phyloP scores from a whole-genome alignment of 2,329 filamentous ascomycete genomes.

The Fonsecaea monophora region DNA sequence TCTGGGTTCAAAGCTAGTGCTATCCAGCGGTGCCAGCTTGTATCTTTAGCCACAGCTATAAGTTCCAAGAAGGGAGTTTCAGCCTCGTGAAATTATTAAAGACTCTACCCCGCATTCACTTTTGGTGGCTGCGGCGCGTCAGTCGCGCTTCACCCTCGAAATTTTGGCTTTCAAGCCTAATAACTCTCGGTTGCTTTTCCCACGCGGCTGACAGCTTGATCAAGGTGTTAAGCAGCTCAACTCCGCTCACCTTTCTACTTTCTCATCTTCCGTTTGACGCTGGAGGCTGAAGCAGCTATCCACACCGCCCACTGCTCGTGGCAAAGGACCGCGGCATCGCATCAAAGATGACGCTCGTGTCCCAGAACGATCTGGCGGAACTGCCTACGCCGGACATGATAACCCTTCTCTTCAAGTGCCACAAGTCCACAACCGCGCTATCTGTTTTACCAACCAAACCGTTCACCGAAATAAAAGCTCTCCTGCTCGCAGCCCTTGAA shows the following conservation, averaged over 20 bases:
- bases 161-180: neutral
- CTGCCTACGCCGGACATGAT: conserved; percentile 56
- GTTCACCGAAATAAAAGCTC: conserved; percentile 58
- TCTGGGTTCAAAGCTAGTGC: too few relatives aligned
- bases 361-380: conserved; percentile 25
- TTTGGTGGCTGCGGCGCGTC: conserved; percentile 12
- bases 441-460: conserved; percentile 66
- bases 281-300: neutral
- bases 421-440: conserved; percentile 73
- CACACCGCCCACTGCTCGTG: neutral
- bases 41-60: too few relatives aligned
- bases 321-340: neutral
- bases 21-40: too few relatives aligned
- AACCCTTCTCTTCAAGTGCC: conserved; percentile 75
- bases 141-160: conserved; percentile 1
- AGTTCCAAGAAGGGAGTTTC: too few relatives aligned
- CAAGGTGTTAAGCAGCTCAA: neutral
- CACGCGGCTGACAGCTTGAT: neutral
- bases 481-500: conserved; percentile 64
- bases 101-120: neutral
- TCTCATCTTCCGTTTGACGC: neutral
- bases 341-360: conserved; percentile 8
- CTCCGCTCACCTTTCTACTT: too few relatives aligned
- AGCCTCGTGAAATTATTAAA: neutral
- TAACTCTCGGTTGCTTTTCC: neutral